Evolutionary conservation across 208 protist species (phyloP).

Genomic region (Angomonas deanei): DNA sequence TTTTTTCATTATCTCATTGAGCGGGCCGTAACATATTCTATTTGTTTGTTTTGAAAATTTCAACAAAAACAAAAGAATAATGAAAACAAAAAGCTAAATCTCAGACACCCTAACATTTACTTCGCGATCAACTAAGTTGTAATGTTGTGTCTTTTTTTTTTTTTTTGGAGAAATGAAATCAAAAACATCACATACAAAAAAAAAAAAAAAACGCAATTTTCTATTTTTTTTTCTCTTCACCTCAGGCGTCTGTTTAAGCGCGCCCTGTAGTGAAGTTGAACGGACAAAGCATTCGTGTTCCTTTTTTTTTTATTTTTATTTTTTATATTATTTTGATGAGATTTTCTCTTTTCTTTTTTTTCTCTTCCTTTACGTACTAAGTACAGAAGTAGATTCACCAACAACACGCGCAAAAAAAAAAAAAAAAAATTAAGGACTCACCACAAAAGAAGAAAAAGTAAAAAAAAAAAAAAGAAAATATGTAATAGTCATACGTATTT

Average conservation of each 20-base stretch:
- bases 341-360: slow-evolving; percentile 3
- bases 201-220: slow-evolving; percentile 5
- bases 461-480: slow-evolving; percentile 6
- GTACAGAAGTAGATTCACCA: slow-evolving; percentile 1
- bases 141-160: background rate
- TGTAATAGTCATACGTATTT: background rate
- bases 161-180: background rate
- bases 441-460: too few species aligned
- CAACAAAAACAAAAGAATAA: slow-evolving; percentile 6
- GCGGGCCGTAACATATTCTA: background rate
- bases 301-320: slow-evolving; percentile 9
- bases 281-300: too few species aligned
- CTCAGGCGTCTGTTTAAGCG: background rate
- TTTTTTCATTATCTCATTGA: background rate
- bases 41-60: slow-evolving; percentile 6
- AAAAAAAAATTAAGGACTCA: slow-evolving; percentile 7
- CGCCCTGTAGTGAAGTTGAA: too few species aligned
- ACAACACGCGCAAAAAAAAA: background rate
- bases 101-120: background rate
- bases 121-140: too few species aligned
- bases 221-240: background rate
- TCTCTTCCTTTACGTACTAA: slow-evolving; percentile 1
- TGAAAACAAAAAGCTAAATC: slow-evolving; percentile 5
- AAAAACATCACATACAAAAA: slow-evolving; percentile 9
- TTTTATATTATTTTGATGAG: background rate